phyloP scores from a whole-genome alignment of 2,329 filamentous ascomycete genomes.

The Bipolaris sorokiniana region DNA sequence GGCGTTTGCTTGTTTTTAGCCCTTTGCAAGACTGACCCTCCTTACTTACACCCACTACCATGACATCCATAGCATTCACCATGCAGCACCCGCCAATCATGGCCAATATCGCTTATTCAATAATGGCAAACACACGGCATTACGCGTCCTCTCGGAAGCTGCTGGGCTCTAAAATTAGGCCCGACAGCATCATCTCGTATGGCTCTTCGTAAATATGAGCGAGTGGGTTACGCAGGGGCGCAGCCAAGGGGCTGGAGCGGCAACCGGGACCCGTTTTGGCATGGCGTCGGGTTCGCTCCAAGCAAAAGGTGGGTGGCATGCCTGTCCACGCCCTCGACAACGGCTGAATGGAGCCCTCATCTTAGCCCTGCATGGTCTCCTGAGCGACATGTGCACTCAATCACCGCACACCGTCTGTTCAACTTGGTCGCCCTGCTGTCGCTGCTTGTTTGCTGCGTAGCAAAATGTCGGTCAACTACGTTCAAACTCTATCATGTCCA shows the following conservation, averaged over 20 bases:
- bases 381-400: neutral
- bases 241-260: conserved; percentile 10
- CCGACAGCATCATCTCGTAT: conserved; percentile 18
- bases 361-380: conserved; percentile 1
- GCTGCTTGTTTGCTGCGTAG: neutral
- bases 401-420: too few relatives aligned
- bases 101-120: too few relatives aligned
- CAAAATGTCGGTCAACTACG: too few relatives aligned
- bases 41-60: neutral
- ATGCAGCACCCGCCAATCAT: neutral
- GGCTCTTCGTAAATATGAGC: conserved; percentile 4
- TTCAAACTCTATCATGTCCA: too few relatives aligned
- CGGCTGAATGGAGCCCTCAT: neutral
- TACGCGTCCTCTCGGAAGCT: conserved; percentile 26
- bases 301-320: neutral
- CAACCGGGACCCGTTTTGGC: conserved; percentile 4
- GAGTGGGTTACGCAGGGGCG: conserved; percentile 9
- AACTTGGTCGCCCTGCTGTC: neutral
- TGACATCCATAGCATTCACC: neutral
- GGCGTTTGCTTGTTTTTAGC: too few relatives aligned
- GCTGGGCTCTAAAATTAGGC: conserved; percentile 21
- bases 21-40: too few relatives aligned
- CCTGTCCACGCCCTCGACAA: neutral
- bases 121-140: conserved; percentile 7
- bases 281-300: conserved; percentile 7